These are phyloP conservation scores for Fusarium globosum DNA, from an alignment of 2,329 filamentous ascomycete species.

Conservation along the genomic window DNA sequence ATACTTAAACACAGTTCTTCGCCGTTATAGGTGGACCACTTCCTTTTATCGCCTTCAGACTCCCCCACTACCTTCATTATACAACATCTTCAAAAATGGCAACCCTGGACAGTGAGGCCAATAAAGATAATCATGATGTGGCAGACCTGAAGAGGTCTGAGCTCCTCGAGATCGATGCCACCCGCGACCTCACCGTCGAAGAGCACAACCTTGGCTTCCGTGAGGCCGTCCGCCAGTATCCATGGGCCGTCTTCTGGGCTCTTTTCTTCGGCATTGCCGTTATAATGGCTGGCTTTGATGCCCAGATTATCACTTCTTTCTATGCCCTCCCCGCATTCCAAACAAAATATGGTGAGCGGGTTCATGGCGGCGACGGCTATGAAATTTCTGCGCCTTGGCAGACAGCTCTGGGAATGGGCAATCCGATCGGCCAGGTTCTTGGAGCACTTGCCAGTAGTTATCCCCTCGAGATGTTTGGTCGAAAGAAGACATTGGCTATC, in stretches of 20 bases:
- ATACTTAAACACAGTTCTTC: neutral
- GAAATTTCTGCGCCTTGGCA: neutral
- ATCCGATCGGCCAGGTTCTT: neutral
- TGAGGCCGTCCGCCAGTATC: neutral
- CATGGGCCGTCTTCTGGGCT: neutral
- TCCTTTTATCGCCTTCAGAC: neutral
- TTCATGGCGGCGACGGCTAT: neutral
- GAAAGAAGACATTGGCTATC: neutral
- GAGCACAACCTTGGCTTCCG: neutral
- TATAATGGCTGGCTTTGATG: neutral
- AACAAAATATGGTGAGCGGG: neutral
- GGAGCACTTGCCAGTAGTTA: neutral
- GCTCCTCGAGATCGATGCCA: neutral
- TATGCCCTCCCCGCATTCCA: neutral
- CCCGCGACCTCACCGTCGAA: neutral
- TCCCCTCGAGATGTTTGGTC: neutral
- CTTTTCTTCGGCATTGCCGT: neutral
- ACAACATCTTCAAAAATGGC: neutral
- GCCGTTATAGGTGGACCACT: neutral
- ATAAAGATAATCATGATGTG: neutral
- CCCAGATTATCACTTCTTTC: neutral
- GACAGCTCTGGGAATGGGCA: neutral
- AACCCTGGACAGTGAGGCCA: neutral
- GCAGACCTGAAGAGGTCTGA: neutral
- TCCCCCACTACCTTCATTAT: neutral